A percentile compares a stretch with the other conserved stretches of the same genome.
phyloP scores from a whole-genome alignment of 1,284 basidiomycete species.

The Tilletia caries region DNA sequence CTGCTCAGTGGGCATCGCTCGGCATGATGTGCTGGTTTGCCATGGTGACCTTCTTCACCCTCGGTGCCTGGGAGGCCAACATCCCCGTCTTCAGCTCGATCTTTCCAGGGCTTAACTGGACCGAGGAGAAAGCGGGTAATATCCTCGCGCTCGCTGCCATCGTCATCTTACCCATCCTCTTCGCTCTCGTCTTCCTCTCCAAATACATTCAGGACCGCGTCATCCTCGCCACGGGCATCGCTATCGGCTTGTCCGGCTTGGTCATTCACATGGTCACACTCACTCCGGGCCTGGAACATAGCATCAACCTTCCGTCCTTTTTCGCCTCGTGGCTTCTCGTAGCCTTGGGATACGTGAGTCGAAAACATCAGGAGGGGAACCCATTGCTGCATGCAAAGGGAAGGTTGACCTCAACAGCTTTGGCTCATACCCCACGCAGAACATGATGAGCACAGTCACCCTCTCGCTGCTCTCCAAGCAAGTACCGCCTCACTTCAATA shows the following conservation, averaged over 20 bases:
- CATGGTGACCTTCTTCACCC: conserved; percentile 34
- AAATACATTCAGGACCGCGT: conserved; percentile 29
- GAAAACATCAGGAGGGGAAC: background rate
- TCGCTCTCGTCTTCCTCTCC: conserved; percentile 30
- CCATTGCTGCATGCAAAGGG: too few species aligned
- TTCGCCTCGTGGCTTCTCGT: conserved; percentile 34
- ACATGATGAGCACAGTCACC: conserved; percentile 33
- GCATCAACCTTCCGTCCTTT: conserved; percentile 31
- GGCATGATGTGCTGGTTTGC: conserved; percentile 36
- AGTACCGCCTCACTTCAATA: conserved; percentile 33
- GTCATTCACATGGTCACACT: conserved; percentile 33
- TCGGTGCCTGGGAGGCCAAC: conserved; percentile 37
- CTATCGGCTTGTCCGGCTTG: conserved; percentile 28
- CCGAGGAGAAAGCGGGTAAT: conserved; percentile 33
- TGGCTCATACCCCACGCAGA: background rate
- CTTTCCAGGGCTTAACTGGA: conserved; percentile 25
- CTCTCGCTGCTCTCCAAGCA: conserved; percentile 32
- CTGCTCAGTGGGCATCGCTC: conserved; percentile 27
- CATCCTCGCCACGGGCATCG: conserved; percentile 26
- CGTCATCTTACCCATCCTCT: conserved; percentile 30
- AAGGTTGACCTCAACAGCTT: background rate
- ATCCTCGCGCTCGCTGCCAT: conserved; percentile 32
- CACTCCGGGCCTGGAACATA: conserved; percentile 18
- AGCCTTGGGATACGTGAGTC: conserved; percentile 21
- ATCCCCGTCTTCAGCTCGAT: conserved; percentile 29